Percentiles rank a stretch among this genome's conserved stretches.
These are phyloP conservation scores for Melaleuca alternifolia DNA, from an alignment of 345 rosid species.

Conservation along the genomic window DNA sequence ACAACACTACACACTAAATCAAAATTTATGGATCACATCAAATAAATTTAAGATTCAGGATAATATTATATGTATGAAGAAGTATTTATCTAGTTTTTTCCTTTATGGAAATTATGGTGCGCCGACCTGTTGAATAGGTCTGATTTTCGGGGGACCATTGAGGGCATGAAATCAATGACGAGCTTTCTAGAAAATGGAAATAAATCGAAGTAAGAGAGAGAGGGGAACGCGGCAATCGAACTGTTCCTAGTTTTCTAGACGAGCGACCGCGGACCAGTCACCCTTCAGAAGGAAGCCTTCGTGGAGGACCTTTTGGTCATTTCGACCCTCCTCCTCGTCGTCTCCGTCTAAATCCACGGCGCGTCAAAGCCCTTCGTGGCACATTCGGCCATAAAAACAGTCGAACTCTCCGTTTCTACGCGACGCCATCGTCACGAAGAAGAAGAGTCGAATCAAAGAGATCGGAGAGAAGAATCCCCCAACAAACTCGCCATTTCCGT, in stretches of 20 bases:
- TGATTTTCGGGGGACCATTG: not conserved
- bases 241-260: not conserved
- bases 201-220: not conserved
- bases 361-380: not conserved
- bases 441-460: not conserved
- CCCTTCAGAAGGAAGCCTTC: not conserved
- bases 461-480: not conserved
- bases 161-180: not conserved
- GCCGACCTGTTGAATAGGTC: not conserved
- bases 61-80: no score
- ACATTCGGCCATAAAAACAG: not conserved
- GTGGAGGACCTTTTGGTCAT: not conserved
- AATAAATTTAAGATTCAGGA: no score
- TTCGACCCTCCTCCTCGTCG: not conserved
- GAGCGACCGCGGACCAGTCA: not conserved
- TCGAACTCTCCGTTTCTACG: not conserved
- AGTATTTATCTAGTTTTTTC: no score
- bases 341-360: not conserved
- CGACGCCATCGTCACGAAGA: not conserved
- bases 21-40: no score
- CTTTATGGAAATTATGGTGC: not conserved
- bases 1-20: no score
- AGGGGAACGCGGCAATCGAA: not conserved
- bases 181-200: not conserved
- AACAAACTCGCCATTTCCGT: not conserved